Evolutionary conservation across 2,329 filamentous ascomycete species (phyloP).

Genomic region (Zasmidium citrigriseum): DNA sequence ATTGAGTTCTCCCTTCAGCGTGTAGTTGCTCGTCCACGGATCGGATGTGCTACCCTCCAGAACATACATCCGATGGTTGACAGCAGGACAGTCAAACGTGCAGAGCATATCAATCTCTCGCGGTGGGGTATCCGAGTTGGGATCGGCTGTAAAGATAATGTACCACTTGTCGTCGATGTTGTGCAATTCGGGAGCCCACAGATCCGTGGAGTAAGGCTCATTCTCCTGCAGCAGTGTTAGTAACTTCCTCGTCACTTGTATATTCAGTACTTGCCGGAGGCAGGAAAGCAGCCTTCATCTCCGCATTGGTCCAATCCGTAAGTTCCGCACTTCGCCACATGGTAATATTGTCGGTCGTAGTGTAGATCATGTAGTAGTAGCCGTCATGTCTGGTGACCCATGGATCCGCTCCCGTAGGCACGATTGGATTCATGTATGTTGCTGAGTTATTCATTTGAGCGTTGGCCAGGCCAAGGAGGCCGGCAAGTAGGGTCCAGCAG

Average conservation of each 20-base stretch:
- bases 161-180: slow-evolving; percentile 51
- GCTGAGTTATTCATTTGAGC: slow-evolving; percentile 25
- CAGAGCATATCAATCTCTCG: slow-evolving; percentile 52
- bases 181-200: slow-evolving; percentile 56
- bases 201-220: slow-evolving; percentile 48
- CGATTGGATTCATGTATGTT: slow-evolving; percentile 50
- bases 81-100: slow-evolving; percentile 40
- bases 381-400: slow-evolving; percentile 45
- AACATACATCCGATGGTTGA: slow-evolving; percentile 56
- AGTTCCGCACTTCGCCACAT: slow-evolving; percentile 43
- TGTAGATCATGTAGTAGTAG: slow-evolving; percentile 50
- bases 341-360: slow-evolving; percentile 46
- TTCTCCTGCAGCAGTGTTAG: slow-evolving; percentile 27
- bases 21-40: slow-evolving; percentile 49
- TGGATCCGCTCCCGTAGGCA: slow-evolving; percentile 48
- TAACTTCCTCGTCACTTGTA: not conserved
- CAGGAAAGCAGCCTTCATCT: slow-evolving; percentile 45
- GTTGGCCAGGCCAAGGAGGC: slow-evolving; percentile 11
- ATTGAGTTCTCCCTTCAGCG: slow-evolving; percentile 39
- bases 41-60: slow-evolving; percentile 45
- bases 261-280: slow-evolving; percentile 33
- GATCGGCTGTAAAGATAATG: slow-evolving; percentile 56
- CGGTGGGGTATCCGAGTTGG: slow-evolving; percentile 47
- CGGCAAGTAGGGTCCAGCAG: slow-evolving; percentile 11
- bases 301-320: slow-evolving; percentile 48